Evolutionary conservation across 176 grass and related monocot species (phyloP), one percentile per base, ranked within the genome.

Genomic region (Echinochloa phyllopogon): DNA sequence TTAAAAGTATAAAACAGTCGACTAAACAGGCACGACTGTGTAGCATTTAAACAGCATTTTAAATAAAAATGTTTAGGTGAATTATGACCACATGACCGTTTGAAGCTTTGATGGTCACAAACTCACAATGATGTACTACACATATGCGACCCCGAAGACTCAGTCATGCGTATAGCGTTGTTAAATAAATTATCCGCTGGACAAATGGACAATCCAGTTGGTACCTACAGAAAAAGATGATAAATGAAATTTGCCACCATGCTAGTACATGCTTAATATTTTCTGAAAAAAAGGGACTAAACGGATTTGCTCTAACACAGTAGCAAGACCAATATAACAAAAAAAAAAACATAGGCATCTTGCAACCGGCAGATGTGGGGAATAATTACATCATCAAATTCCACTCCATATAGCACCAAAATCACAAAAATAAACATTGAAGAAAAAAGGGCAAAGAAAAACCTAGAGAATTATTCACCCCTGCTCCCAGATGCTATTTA

Each of bases 401-500:
- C 70, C 56, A 64, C 33, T 45, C 77, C 52, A 67, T 40, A 48
- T 40, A 48, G 48, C 68, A 50, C 49, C 48, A 76, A 50, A 86
- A 56, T 36, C 27, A 36, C 13, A 64, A 65, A 36, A 66, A 25
- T 10, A 2, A 41, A 42, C 29, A 33, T 33, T 2, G 10, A 42
- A 36, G 59, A 71, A 24, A 43, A 65, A 33, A 20, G 60, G 11
- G 45, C 20, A 65, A 75, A 53, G 63, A 60, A 59, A 67, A 61
- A 69, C 49, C 50, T 60, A 37, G 18, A 39, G 48, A 78, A 74
- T 52, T 52, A 73, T 59, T 72, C 74, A 68, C 65, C 73, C 29
- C 64, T 83, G 61, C 68, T 61, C 41, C 41, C 17, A 59, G 58
- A 61, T 84, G 80, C 80, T 90, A 90, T 83, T 87, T 79, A 90